Evolutionary conservation across 2,329 filamentous ascomycete genomes (phyloP), one percentile per base, ranked within the genome.

Genomic region (Aspergillus fischeri): DNA sequence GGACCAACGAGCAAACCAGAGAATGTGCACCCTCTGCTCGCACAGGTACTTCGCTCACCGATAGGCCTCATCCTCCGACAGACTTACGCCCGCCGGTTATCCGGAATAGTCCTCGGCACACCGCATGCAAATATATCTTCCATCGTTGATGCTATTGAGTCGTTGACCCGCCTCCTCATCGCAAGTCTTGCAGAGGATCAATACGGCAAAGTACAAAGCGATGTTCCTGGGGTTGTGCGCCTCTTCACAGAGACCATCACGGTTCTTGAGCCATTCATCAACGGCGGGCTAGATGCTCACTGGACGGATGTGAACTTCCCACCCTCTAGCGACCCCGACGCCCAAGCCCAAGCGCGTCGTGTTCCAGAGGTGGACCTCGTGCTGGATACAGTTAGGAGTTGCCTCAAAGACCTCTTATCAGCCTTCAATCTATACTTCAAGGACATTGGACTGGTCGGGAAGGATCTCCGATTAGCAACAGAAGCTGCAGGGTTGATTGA

Each of bases 171-270:
- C 51, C 80, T 97, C 28, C 83, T 90, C 0, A 82, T 91, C 3
- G 83, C 83, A 60, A 93, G 89, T 72, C 75, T 97, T 54, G 78
- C 79, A 3, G 92, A 97, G 73, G 93, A 97, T 70, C 82, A 83
- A 49, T 94, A 86, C 68, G 93, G 93, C 14, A 89, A 90, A 64
- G 93, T 95, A n/a, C 88, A 95, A 63, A 81, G 86, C 47, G 90
- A 94, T 62, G 86, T 97, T 2, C 85, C 89, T 1, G 77, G 76
- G 51, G 87, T 96, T 56, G 84, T 97, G 52, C 84, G 88, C 49
- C 84, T 86, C 1, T 84, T 95, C 59, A 92, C 90, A 0, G 69
- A 71, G 48, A 86, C 89, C 0, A 86, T 92, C 55, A 81, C 78
- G 54, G 85, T 85, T 63, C 77, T 96, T 3, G 88, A 96, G 66